Base-by-base conservation (phyloP, 306 rosid genomes). In the Cucumis melo region DNA sequence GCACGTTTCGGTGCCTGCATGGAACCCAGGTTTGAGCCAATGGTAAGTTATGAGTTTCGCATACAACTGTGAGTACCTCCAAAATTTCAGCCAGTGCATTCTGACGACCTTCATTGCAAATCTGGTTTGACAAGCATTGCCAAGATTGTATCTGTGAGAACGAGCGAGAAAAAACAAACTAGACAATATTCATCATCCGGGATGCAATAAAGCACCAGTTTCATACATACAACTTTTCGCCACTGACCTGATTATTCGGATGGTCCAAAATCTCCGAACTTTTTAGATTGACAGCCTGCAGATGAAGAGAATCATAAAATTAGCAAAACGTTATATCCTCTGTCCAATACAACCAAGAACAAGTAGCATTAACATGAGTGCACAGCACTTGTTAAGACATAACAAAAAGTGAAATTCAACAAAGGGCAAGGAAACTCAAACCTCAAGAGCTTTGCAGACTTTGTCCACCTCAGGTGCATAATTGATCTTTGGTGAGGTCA, bases 1-100 rank as follows among this genome's bases (percentile, higher is more conserved):
- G 84, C 80, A 93, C 93, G 63, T 85, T 89, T 27, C 96, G 84
- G 78, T 89, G 92, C 93, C 83, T 85, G 74, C 97, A 93, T 0
- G 98, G 97, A 84, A 93, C 91, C 98, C 98, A 91, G n/a, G 97
- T 91, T 88, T 93, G 98, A 78, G 97, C 97, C 77, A 93, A 82
- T 29, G 97, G 98, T 83, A 93, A 79, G 48, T 87, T 89, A 77
- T 87, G 89, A 80, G 93, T 86, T 89, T 93, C 98, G 75, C 97
- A 89, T 6, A 88, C 91, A 63, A 83, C 84, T 44, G 96, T 88
- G 80, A 93, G 79, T 83, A 88, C 89, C 84, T 85, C 93, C 91
- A 88, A 89, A 77, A 91, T 93, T 82, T 93, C 92, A 8, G 92
- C 85, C 65, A 93, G 81, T 1, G 93, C 97, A 77, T 82, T 81